Evolutionary conservation across 495 filamentous ascomycete species (phyloP), one percentile per base, ranked within the genome.

Genomic region (Aeminium ludgeri): DNA sequence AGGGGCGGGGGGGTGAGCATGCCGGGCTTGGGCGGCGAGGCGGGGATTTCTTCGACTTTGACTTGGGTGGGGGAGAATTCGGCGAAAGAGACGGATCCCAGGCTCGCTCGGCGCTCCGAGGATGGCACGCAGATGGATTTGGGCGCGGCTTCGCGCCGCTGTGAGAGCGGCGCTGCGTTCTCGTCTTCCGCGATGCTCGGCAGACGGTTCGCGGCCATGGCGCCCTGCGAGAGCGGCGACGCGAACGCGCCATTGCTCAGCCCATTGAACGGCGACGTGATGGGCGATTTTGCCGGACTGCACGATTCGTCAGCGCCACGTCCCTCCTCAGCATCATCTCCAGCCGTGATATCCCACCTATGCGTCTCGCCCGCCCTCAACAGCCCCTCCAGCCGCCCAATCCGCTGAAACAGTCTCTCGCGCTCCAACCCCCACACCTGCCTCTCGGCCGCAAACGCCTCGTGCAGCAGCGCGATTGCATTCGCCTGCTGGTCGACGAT

Each of bases 171-270:
- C 20, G 4, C 4, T 2, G 25, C 34, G 35, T 44, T 41, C 30
- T 51, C 48, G 13, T 46, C 48, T 27, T 51, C 48, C 6, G 43
- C 43, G 31, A 51, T 51, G 43, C 28, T 43, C 6, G 48, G 48
- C 12, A 51, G 34, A 4, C 44, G 43, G 2, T 17, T 13, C 6
- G 35, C 13, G 20, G 16, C 30, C n/a, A 18, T 40, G 6, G 19
- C 10, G 2, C 33, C 28, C 28, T 35, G 25, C 2, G 48, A 20
- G 18, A 33, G 43, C 8, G 44, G 43, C 25, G 48, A 51, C 13
- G 44, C 15, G 30, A 51, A 32, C n/a, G n/a, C n/a, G n/a, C n/a
- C n/a, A 34, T 20, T 36, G 37, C 43, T 38, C 6, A 20, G 32
- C 20, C 31, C 28, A 33, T 33, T 46, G 12, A 19, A 16, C 3